Conservation (phyloP, 1,284 basidiomycete species). For the Austroboletus rostrupii region DNA sequence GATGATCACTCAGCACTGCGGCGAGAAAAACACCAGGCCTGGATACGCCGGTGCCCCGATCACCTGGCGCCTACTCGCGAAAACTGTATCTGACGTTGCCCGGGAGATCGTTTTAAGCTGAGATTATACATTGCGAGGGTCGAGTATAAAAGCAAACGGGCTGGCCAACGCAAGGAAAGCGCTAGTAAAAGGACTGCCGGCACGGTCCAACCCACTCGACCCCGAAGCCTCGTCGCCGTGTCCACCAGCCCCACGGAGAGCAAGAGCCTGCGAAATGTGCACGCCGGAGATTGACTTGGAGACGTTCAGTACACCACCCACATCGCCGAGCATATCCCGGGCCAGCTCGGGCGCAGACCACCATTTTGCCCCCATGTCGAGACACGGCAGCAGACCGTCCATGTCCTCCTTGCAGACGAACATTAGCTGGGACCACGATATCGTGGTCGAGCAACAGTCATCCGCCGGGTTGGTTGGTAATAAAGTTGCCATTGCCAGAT, state of each 20-base stretch:
- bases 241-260: conserved; percentile 10
- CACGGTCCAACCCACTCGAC: conserved; percentile 1
- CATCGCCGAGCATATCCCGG: conserved; percentile 41
- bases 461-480: conserved; percentile 23
- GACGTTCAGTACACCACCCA: conserved; percentile 60
- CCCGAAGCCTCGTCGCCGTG: conserved; percentile 10
- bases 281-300: conserved; percentile 33
- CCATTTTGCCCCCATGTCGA: conserved; percentile 42
- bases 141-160: conserved; percentile 24
- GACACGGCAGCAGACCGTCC: conserved; percentile 43
- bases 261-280: conserved; percentile 18
- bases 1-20: conserved; percentile 14
- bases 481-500: conserved; percentile 20
- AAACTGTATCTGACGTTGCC: conserved; percentile 20
- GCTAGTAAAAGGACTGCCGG: conserved; percentile 7
- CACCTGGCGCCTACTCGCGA: conserved; percentile 15
- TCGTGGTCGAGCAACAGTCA: conserved; percentile 37
- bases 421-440: conserved; percentile 44
- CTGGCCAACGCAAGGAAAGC: conserved; percentile 2
- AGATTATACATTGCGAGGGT: conserved; percentile 8
- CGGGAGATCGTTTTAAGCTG: conserved; percentile 23
- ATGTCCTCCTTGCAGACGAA: conserved; percentile 43
- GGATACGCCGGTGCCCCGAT: conserved; percentile 16
- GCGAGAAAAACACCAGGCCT: conserved; percentile 20
- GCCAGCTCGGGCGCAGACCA: conserved; percentile 21